phyloP scores from a whole-genome alignment of 345 rosid species.

The Boechera stricta region DNA sequence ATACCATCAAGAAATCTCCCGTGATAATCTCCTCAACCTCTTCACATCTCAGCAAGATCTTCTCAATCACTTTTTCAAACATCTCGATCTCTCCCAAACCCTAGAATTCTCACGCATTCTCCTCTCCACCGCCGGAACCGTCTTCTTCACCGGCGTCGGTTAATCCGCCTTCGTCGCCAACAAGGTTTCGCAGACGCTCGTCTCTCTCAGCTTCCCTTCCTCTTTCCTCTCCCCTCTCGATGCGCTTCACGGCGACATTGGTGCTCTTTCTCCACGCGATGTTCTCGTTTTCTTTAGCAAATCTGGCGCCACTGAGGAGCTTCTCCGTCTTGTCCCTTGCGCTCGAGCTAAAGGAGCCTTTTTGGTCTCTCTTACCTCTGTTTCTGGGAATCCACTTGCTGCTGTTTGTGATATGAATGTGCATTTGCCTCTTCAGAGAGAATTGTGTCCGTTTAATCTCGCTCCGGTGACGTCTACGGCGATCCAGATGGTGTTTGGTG shows the following conservation, averaged over 20 bases:
- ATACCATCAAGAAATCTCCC: conserved; percentile 49
- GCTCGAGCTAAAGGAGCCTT: conserved; percentile 75
- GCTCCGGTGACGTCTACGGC: conserved; percentile 98
- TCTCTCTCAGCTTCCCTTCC: conserved; percentile 80
- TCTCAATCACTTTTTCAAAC: conserved; percentile 86
- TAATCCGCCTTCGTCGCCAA: conserved; percentile 94
- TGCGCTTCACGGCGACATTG: conserved; percentile 96
- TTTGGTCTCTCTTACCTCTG: conserved; percentile 83
- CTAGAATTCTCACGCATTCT: conserved; percentile 73
- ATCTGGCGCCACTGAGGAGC: conserved; percentile 90
- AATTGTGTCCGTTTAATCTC: conserved; percentile 88
- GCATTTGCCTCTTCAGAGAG: conserved; percentile 84
- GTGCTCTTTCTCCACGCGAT: conserved; percentile 60
- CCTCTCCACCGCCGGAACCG: conserved; percentile 63
- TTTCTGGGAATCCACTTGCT: conserved; percentile 69
- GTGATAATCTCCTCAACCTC: conserved; percentile 65
- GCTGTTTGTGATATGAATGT: conserved; percentile 78
- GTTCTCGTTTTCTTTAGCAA: conserved; percentile 84
- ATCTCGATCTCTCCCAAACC: conserved; percentile 78
- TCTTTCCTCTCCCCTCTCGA: conserved; percentile 84
- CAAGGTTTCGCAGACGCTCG: conserved; percentile 90
- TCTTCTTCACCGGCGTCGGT: conserved; percentile 94
- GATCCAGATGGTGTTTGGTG: conserved; percentile 99
- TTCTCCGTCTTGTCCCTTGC: conserved; percentile 88
- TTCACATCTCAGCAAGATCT: conserved; percentile 92